Evolutionary conservation across 345 rosid species (phyloP).

Genomic region (Crucihimalaya himalaica): DNA sequence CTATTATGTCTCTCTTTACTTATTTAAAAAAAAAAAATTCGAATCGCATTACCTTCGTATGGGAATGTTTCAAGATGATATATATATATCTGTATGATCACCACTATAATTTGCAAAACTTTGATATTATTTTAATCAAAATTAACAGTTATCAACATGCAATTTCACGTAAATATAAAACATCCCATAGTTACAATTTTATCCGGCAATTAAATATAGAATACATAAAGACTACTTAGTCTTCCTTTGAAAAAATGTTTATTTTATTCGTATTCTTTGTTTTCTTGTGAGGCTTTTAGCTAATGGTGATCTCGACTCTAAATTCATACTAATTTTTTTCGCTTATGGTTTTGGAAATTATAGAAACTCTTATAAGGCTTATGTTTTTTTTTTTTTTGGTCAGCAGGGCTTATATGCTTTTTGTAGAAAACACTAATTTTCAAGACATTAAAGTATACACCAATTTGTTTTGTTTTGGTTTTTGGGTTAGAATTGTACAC

Average conservation of each 20-base stretch:
- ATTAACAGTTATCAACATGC: background rate
- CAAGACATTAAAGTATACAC: background rate
- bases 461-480: background rate
- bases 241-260: background rate
- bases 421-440: background rate
- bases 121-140: background rate
- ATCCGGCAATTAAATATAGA: background rate
- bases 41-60: constrained; percentile 27
- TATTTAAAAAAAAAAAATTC: too few species aligned
- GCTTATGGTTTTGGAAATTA: background rate
- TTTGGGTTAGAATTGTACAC: background rate
- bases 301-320: background rate
- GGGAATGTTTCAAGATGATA: background rate
- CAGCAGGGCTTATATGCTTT: background rate
- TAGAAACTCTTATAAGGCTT: background rate
- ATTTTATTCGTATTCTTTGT: background rate
- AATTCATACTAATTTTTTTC: background rate
- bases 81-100: background rate
- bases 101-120: background rate
- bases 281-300: background rate
- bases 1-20: background rate
- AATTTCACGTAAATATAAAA: background rate
- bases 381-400: background rate
- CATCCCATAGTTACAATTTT: background rate
- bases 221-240: background rate